Conservation (phyloP, 164 flowering plant genomes). For the Umbilicus rupestris region DNA sequence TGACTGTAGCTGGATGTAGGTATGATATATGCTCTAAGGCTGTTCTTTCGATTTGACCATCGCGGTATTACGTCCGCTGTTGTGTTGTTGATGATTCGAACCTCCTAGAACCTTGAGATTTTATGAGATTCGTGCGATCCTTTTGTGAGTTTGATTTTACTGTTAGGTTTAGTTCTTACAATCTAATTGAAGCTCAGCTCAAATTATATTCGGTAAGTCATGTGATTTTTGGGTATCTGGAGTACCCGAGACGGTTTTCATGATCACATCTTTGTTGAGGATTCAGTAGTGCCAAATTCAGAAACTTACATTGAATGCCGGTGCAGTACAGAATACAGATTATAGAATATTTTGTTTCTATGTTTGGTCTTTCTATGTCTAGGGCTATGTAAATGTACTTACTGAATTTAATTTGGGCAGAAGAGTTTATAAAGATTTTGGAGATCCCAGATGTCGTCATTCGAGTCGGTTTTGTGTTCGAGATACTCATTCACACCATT, state of each 20-base stretch:
- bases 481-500: conserved; percentile 21
- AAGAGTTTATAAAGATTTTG: conserved; percentile 18
- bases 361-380: neutral
- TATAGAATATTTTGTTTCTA: neutral
- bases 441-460: conserved; percentile 24
- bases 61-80: no score
- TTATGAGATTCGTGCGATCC: no score
- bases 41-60: no score
- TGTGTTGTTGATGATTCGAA: no score
- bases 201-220: no score
- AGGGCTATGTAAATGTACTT: neutral
- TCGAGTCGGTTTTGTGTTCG: conserved; percentile 18
- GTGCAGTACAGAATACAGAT: neutral
- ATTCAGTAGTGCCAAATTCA: neutral
- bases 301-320: neutral
- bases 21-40: no score
- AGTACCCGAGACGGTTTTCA: neutral
- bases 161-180: neutral
- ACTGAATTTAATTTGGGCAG: conserved; percentile 10
- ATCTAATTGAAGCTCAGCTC: neutral
- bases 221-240: neutral
- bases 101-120: no score
- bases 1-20: no score
- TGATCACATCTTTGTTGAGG: neutral
- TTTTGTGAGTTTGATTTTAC: no score